A percentile compares a stretch with the other conserved stretches of the same genome.
Conservation (phyloP, 2,329 filamentous ascomycete species). For the Colletotrichum sp. region DNA sequence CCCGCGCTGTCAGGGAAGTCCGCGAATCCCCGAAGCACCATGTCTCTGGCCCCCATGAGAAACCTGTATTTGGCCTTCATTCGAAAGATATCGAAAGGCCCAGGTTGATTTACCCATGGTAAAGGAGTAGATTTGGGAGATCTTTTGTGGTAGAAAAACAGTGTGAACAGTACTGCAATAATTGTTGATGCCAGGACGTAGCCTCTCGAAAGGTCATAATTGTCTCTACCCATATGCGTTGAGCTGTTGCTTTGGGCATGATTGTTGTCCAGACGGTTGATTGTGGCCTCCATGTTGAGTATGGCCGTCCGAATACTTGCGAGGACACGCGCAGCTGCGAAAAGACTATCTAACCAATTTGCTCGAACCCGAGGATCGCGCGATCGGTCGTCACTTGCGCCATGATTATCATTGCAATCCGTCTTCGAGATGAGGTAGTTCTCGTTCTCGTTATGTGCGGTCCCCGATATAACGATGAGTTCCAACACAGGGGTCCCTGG, state of each 20-base stretch:
- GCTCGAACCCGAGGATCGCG: background rate
- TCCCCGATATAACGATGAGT: background rate
- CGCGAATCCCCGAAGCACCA: background rate
- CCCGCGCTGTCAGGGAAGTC: background rate
- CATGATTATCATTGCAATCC: background rate
- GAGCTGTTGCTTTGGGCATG: background rate
- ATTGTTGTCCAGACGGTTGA: background rate
- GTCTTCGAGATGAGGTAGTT: background rate
- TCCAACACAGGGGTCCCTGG: background rate
- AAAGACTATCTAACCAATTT: background rate
- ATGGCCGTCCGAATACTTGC: background rate
- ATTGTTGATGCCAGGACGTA: background rate
- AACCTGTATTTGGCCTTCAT: constrained; percentile 1
- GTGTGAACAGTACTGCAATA: background rate
- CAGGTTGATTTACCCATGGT: constrained; percentile 1
- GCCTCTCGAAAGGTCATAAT: background rate
- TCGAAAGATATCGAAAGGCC: background rate
- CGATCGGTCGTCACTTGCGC: background rate
- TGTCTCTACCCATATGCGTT: background rate
- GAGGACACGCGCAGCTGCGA: background rate
- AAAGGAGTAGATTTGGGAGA: background rate
- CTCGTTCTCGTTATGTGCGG: background rate
- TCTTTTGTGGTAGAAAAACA: background rate
- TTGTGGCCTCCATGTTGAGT: background rate
- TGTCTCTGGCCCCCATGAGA: background rate